A percentile compares a stretch with the other conserved stretches of the same genome.
These are phyloP conservation scores for Apiotrichum gamsii DNA, from an alignment of 1,284 basidiomycete species.

Conservation along the genomic window DNA sequence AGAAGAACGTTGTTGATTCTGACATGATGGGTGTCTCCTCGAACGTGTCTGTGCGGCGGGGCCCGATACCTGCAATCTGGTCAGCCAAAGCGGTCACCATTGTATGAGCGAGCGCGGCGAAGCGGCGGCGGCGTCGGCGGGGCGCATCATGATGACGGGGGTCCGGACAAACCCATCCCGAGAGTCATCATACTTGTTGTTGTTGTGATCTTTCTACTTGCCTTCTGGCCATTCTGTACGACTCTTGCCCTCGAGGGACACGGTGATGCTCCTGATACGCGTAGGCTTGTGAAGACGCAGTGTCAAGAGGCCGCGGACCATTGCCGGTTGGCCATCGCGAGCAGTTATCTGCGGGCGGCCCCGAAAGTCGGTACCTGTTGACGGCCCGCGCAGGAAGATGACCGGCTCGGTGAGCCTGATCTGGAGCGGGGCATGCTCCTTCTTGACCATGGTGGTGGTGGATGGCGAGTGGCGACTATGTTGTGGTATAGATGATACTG, in stretches of 20 bases:
- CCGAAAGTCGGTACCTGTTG: constrained; percentile 48
- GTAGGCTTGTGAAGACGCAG: constrained; percentile 75
- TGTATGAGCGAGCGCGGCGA: neutral
- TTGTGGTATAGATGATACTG: no score
- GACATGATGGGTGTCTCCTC: constrained; percentile 76
- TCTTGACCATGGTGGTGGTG: constrained; percentile 69
- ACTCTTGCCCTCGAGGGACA: constrained; percentile 66
- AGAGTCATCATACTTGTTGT: no score
- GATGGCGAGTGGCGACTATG: no score
- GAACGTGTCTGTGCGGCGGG: constrained; percentile 67
- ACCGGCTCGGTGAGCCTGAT: constrained; percentile 76
- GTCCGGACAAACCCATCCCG: no score
- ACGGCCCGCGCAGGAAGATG: constrained; percentile 61
- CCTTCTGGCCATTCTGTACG: constrained; percentile 78
- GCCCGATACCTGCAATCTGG: constrained; percentile 60
- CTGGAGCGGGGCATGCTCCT: constrained; percentile 56
- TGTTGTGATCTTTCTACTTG: no score
- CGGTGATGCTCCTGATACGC: constrained; percentile 75
- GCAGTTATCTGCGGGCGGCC: constrained; percentile 48
- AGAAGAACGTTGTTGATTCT: constrained; percentile 68
- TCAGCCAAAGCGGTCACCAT: no score
- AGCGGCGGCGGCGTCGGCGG: no score
- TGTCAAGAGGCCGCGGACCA: constrained; percentile 81
- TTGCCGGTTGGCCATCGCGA: constrained; percentile 60
- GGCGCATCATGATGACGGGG: no score